Percentiles rank a stretch among this genome's conserved stretches.
These are phyloP conservation scores for Puccinia polysora DNA, from an alignment of 1,284 basidiomycete species.

Conservation along the genomic window DNA sequence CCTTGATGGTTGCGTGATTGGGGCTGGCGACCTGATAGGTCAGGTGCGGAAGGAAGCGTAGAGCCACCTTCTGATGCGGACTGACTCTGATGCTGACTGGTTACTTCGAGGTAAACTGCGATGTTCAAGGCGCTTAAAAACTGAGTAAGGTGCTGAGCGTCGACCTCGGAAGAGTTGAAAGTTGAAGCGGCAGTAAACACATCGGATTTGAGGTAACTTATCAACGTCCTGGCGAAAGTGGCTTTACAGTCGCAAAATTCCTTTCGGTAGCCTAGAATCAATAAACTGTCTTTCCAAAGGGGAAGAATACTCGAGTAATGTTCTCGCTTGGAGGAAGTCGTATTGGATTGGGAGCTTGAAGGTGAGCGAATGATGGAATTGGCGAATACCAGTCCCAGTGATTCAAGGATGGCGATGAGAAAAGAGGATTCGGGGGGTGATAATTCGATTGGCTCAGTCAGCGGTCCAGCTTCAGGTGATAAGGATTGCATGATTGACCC, in stretches of 20 bases:
- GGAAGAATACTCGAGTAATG: background rate
- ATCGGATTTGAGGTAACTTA: conserved; percentile 2
- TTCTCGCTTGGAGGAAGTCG: background rate
- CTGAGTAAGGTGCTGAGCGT: conserved; percentile 8
- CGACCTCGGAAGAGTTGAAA: background rate
- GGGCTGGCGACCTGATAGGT: too few relatives aligned
- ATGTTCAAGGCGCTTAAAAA: conserved; percentile 12
- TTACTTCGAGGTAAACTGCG: background rate
- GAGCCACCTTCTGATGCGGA: too few relatives aligned
- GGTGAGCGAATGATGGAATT: background rate
- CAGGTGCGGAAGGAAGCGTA: too few relatives aligned
- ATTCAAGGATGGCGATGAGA: conserved; percentile 3
- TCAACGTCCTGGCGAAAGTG: background rate
- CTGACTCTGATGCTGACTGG: too few relatives aligned
- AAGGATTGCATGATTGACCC: background rate
- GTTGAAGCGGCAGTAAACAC: background rate
- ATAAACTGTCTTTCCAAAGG: conserved; percentile 9
- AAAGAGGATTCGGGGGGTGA: conserved; percentile 1
- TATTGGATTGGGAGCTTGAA: background rate
- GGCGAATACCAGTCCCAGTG: background rate
- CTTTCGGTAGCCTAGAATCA: background rate
- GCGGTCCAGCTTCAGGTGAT: background rate
- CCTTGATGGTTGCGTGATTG: background rate
- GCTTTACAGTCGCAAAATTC: background rate
- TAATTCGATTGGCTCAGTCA: too few relatives aligned